A percentile compares a stretch with the other conserved stretches of the same genome.
These are phyloP conservation scores for Malus hybrid DNA, from an alignment of 331 rosid species.

Conservation along the genomic window DNA sequence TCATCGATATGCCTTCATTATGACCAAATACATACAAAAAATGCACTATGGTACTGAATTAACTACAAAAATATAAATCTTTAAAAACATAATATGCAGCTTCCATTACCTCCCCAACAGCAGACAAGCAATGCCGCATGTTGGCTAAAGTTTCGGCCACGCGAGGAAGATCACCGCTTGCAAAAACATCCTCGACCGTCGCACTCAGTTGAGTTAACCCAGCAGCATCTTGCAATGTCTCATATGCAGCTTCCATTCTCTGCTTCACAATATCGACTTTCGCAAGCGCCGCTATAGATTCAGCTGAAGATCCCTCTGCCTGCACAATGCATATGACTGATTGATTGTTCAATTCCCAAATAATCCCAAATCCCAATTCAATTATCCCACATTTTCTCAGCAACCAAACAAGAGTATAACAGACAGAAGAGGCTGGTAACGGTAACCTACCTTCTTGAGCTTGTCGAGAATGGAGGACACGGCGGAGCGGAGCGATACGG, in stretches of 20 bases:
- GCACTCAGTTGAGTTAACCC: slow-evolving; percentile 95
- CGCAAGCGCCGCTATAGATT: slow-evolving; percentile 94
- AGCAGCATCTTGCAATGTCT: slow-evolving; percentile 97
- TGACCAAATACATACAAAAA: background rate
- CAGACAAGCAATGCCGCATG: slow-evolving; percentile 98
- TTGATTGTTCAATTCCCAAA: background rate
- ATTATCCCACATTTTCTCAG: slow-evolving; percentile 1
- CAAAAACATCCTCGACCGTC: slow-evolving; percentile 93
- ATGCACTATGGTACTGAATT: background rate
- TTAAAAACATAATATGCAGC: background rate
- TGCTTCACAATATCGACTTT: slow-evolving; percentile 91
- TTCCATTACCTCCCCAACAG: slow-evolving; percentile 83
- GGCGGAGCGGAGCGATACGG: slow-evolving; percentile 79
- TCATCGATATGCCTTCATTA: background rate
- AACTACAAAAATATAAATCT: background rate
- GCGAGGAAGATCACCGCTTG: slow-evolving; percentile 96
- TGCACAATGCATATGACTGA: slow-evolving; percentile 6
- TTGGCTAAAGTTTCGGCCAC: slow-evolving; percentile 94
- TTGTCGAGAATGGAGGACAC: slow-evolving; percentile 79
- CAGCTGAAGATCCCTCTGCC: slow-evolving; percentile 99
- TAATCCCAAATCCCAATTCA: background rate
- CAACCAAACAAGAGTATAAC: background rate
- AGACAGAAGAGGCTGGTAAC: too few relatives aligned
- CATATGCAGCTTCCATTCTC: slow-evolving; percentile 98
- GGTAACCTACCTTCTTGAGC: slow-evolving; percentile 65